Evolutionary conservation across 2,329 filamentous ascomycete genomes (phyloP).

Genomic region (Claviceps arundinis): DNA sequence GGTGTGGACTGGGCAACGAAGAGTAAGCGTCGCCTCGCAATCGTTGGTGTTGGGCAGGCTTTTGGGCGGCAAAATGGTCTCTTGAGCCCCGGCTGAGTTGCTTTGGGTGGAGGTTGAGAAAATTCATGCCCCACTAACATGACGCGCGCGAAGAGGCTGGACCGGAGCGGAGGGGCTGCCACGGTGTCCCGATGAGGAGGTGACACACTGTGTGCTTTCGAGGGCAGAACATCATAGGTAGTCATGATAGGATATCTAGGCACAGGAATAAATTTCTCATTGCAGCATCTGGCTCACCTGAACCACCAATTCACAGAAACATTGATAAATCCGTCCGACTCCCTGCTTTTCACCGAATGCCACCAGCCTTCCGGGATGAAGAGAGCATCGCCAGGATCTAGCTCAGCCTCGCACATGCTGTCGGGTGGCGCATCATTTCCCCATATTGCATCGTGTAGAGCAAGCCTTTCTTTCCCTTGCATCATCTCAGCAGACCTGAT

Average conservation of each 20-base stretch:
- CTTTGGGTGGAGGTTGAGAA: conserved; percentile 20
- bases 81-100: conserved; percentile 5
- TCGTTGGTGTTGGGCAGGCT: neutral
- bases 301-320: conserved; percentile 35
- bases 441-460: conserved; percentile 63
- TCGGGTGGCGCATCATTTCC: conserved; percentile 16
- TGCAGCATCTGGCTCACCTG: conserved; percentile 13
- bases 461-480: conserved; percentile 56
- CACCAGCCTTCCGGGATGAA: conserved; percentile 33
- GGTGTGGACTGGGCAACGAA: neutral
- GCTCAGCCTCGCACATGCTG: conserved; percentile 34
- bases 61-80: conserved; percentile 3
- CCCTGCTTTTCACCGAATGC: conserved; percentile 30
- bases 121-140: conserved; percentile 28
- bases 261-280: neutral
- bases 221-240: neutral
- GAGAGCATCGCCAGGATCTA: conserved; percentile 39
- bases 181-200: neutral
- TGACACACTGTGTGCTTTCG: conserved; percentile 1
- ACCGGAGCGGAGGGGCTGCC: conserved; percentile 13
- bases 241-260: neutral
- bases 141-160: conserved; percentile 14
- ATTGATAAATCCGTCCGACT: conserved; percentile 23
- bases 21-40: neutral
- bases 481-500: conserved; percentile 85